phyloP scores from a whole-genome alignment of 495 filamentous ascomycete genomes.

The Bacidia rubella region DNA sequence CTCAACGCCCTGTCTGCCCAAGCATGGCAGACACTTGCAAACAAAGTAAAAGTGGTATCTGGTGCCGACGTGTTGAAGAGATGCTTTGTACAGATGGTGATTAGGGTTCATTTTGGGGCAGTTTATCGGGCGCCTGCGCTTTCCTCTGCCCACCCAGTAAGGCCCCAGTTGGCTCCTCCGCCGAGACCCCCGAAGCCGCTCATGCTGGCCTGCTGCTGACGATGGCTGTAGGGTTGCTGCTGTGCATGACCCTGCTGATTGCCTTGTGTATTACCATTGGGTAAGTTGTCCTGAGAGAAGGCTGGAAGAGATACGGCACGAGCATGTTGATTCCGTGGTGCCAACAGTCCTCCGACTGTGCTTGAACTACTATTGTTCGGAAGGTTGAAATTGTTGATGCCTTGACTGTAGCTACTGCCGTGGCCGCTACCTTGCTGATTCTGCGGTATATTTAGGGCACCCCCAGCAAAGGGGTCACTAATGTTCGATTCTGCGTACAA shows the following conservation, averaged over 20 bases:
- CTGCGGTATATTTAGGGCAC: slow-evolving; percentile 36
- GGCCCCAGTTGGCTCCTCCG: slow-evolving; percentile 41
- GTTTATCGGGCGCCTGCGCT: slow-evolving; percentile 34
- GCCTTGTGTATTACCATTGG: slow-evolving; percentile 29
- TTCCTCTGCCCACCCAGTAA: slow-evolving; percentile 56
- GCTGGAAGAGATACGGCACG: slow-evolving; percentile 75
- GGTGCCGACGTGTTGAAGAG: background rate
- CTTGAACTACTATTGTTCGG: slow-evolving; percentile 39
- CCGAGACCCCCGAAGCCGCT: slow-evolving; percentile 44
- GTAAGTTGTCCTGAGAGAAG: slow-evolving; percentile 48
- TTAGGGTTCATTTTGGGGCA: background rate
- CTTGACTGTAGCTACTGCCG: slow-evolving; percentile 44
- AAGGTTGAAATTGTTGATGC: slow-evolving; percentile 32
- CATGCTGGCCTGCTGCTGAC: slow-evolving; percentile 32
- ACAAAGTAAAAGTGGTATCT: background rate
- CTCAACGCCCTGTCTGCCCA: too few relatives aligned
- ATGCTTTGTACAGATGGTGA: background rate
- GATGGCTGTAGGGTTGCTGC: slow-evolving; percentile 18
- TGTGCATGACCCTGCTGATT: slow-evolving; percentile 19
- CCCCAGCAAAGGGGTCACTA: slow-evolving; percentile 43
- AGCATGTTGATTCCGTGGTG: slow-evolving; percentile 61
- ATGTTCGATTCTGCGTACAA: slow-evolving; percentile 36
- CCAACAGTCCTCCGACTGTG: slow-evolving; percentile 60
- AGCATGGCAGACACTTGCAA: background rate
- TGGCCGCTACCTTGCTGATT: slow-evolving; percentile 36